Evolutionary conservation across 2,329 filamentous ascomycete genomes (phyloP), one percentile per base, ranked within the genome.

Genomic region (Ophidiomyces ophidiicola): DNA sequence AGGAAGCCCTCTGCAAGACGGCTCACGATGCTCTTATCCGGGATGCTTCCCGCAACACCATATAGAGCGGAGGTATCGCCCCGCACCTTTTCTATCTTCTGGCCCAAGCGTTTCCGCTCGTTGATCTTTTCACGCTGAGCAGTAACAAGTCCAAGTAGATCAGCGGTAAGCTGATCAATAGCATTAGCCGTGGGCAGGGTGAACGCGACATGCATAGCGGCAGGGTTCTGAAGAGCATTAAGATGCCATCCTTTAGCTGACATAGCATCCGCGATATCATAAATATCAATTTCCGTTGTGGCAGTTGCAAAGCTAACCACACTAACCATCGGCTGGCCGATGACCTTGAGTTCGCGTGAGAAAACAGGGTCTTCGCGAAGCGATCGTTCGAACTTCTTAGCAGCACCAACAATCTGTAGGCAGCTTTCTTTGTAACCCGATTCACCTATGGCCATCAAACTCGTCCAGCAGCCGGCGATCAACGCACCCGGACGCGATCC

Each of bases 401-500:
- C 74, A 1, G 83, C 74, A 44, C 83, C 83, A 4, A 98, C 84
- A 50, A 98, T 96, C 56, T 82, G 76, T 54, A 80, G 76, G 60
- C 87, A 94, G 5, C 85, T 78, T 45, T 83, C 77, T 19, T 94
- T 71, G 62, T 98, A 98, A 4, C 90, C 90, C 19, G 74, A 68
- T 60, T 94, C 84, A 46, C 90, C 90, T 20, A 92, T 75, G 37
- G 71, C 76, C 80, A 98, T 87, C 55, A 98, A 69, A 60, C 78
- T 85, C 1, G 87, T 79, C 90, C 92, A 98, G 69, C 87, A 94
- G 33, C 83, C 88, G 1, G 90, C 90, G 49, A 98, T 98, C 41
- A 98, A 70, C 1, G 90, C 87, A 32, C 90, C 90, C 0, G 90
- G 88, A 1, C 90, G 78, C 1, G 84, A 93, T 4, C 90, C 90